Evolutionary conservation across 495 filamentous ascomycete species (phyloP), one percentile per base, ranked within the genome.

Genomic region (Extremus antarcticus): DNA sequence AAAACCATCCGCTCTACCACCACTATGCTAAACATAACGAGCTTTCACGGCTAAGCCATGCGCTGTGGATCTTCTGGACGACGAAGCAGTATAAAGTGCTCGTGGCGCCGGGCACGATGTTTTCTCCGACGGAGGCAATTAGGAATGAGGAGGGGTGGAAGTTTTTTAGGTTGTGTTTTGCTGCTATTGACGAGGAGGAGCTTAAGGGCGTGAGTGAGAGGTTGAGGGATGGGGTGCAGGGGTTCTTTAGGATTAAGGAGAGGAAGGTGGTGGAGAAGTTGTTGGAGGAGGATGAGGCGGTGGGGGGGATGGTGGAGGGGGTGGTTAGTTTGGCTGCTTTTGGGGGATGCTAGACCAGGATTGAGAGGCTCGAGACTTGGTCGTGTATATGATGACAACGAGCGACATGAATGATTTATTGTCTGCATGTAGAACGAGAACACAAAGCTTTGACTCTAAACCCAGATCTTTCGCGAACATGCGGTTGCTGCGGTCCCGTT

Each of bases 131-230:
- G 0, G 70, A 77, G 0, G 68, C 78, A 52, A 78, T 87, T 47
- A 60, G 67, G 38, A 66, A 70, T 11, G 66, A 66, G 29, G 67
- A 75, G 21, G 81, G 80, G 1, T 87, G 80, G 75, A 74, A 74
- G 53, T 90, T 77, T 61, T 80, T 80, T 62, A 71, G 91, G n/a
- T 58, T 95, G 15, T 92, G 90, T 68, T 95, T 95, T 71, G 87
- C 88, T 15, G 90, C 89, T 8, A 82, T 88, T 64, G 70, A 78
- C 29, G 81, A 84, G 51, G 81, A 85, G 2, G 80, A 84, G 43
- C 73, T 94, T 21, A 73, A 71, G 20, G 57, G 62, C 13, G 76
- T 79, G 46, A 82, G 78, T 7, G 63, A 75, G 59, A 65, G 84
- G 51, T 80, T 94, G 61, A 79, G 78, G 2, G 73, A 80, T 17